Conservation (phyloP, 805 yeast genomes). For the Starmerella bombicola region DNA sequence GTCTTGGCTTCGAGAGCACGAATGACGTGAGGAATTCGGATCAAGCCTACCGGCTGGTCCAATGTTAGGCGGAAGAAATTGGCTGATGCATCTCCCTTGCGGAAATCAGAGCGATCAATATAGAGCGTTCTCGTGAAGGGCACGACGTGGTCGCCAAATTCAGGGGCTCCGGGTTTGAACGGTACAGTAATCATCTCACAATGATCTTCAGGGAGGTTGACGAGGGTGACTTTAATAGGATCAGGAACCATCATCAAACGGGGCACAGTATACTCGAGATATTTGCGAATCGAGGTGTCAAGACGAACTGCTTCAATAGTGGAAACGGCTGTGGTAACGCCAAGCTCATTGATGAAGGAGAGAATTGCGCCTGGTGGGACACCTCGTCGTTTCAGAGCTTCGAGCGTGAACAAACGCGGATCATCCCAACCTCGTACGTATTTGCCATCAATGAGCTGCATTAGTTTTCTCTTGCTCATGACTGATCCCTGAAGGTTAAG, state of each 20-base stretch:
- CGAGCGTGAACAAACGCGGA: slow-evolving; percentile 90
- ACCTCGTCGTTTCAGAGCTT: slow-evolving; percentile 92
- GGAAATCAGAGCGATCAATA: slow-evolving; percentile 82
- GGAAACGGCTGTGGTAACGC: slow-evolving; percentile 89
- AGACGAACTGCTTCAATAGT: slow-evolving; percentile 83
- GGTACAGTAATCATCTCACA: slow-evolving; percentile 66
- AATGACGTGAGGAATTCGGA: slow-evolving; percentile 78
- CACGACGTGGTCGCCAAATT: slow-evolving; percentile 61
- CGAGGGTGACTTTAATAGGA: slow-evolving; percentile 73
- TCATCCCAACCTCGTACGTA: slow-evolving; percentile 96
- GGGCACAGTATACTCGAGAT: slow-evolving; percentile 82
- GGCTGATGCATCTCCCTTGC: slow-evolving; percentile 38
- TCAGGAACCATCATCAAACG: slow-evolving; percentile 85
- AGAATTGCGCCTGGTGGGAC: slow-evolving; percentile 97
- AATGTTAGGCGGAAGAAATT: slow-evolving; percentile 92
- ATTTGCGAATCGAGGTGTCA: slow-evolving; percentile 78
- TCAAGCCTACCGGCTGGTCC: slow-evolving; percentile 84
- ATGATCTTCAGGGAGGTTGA: slow-evolving; percentile 64
- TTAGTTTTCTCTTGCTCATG: slow-evolving; percentile 89
- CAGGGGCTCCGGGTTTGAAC: slow-evolving; percentile 73
- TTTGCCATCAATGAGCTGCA: slow-evolving; percentile 70
- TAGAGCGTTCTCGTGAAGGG: slow-evolving; percentile 66
- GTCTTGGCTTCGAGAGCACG: slow-evolving; percentile 56
- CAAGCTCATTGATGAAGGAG: slow-evolving; percentile 83
- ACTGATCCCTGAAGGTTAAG: slow-evolving; percentile 89